These are phyloP conservation scores for Mycena sp. DNA, from an alignment of 1,284 basidiomycete species.

Conservation along the genomic window DNA sequence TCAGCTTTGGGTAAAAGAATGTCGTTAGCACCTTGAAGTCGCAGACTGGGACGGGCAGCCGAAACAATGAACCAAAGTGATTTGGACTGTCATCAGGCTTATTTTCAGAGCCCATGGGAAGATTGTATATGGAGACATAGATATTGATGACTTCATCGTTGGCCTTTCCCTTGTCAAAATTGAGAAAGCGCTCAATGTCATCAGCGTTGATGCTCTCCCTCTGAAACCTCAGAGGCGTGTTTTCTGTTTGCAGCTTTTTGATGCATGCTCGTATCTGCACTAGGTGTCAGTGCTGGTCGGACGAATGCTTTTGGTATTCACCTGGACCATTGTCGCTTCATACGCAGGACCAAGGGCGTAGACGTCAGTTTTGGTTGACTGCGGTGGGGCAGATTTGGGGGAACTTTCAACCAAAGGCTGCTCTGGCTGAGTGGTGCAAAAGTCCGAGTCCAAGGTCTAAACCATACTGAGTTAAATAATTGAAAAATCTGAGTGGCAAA, in stretches of 20 bases:
- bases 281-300: too few relatives aligned
- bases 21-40: neutral
- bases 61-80: neutral
- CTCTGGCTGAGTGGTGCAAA: too few relatives aligned
- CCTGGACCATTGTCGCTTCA: too few relatives aligned
- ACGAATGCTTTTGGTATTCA: neutral
- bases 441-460: too few relatives aligned
- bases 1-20: neutral
- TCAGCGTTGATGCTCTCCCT: neutral
- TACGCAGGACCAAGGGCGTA: too few relatives aligned
- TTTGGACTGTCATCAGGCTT: neutral
- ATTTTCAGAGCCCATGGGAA: neutral
- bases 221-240: neutral
- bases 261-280: neutral
- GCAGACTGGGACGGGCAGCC: neutral
- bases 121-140: neutral
- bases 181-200: neutral
- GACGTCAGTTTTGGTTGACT: too few relatives aligned
- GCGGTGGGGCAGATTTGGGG: too few relatives aligned
- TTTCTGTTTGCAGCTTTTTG: too few relatives aligned
- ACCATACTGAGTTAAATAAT: neutral
- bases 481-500: neutral
- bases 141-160: slow-evolving; percentile 12
- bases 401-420: too few relatives aligned
- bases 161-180: neutral